phyloP scores from a whole-genome alignment of 2,329 filamentous ascomycete species.

The Grosmannia clavigera region DNA sequence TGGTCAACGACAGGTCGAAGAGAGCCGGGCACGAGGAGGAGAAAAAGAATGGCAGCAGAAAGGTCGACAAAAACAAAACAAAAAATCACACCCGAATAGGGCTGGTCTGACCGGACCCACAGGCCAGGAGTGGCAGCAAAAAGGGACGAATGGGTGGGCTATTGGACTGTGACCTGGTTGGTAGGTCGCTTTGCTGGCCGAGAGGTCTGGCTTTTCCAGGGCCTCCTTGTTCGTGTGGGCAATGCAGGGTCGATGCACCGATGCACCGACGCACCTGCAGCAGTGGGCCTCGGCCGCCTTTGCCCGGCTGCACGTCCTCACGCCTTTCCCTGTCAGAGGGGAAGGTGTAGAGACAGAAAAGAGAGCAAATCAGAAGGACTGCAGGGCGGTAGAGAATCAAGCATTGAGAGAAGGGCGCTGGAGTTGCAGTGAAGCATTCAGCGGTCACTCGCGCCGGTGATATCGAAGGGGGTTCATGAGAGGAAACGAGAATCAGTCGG shows the following conservation, averaged over 20 bases:
- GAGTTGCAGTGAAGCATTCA: neutral
- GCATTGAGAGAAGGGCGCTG: neutral
- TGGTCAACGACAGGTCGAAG: neutral
- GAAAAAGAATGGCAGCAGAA: neutral
- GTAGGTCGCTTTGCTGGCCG: neutral
- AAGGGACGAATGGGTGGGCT: neutral
- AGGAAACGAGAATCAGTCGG: neutral
- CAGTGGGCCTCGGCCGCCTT: conserved; percentile 1
- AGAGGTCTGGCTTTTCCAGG: neutral
- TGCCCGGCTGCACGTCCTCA: neutral
- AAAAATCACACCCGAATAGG: neutral
- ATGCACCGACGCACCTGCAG: neutral
- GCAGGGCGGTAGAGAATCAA: neutral
- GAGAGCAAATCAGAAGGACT: neutral
- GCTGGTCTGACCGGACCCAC: neutral
- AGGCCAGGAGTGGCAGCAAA: neutral
- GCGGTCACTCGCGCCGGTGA: neutral
- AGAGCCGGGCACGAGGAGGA: neutral
- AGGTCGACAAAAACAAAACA: neutral
- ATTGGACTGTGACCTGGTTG: neutral
- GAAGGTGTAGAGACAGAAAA: neutral
- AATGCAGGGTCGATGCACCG: neutral
- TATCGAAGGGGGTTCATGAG: neutral
- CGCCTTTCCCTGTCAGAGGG: neutral
- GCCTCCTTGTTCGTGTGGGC: neutral